Conservation (phyloP, 768 basidiomycete species). For the Zangia roseola region DNA sequence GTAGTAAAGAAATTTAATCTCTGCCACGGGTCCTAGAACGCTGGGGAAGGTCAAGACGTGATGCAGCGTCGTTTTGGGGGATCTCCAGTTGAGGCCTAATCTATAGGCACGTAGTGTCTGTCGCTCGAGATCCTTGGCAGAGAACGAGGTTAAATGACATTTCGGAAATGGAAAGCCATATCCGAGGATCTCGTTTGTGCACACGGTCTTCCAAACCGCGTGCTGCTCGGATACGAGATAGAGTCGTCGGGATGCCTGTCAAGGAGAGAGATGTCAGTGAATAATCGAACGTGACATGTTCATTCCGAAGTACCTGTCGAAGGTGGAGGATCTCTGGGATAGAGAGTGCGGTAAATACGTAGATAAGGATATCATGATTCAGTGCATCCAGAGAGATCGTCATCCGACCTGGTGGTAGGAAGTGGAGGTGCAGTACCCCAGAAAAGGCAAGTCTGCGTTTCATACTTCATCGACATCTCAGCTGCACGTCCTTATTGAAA, state of each 20-base stretch:
- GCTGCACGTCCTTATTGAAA: slow-evolving; percentile 6
- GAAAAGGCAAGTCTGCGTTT: slow-evolving; percentile 20
- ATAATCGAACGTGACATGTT: not conserved
- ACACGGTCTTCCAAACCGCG: slow-evolving; percentile 58
- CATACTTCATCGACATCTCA: not conserved
- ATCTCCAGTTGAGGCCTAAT: slow-evolving; percentile 52
- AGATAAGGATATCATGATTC: slow-evolving; percentile 40
- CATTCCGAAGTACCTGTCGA: slow-evolving; percentile 37
- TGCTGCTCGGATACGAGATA: slow-evolving; percentile 43
- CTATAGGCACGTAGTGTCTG: slow-evolving; percentile 43
- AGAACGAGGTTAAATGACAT: slow-evolving; percentile 34
- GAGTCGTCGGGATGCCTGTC: slow-evolving; percentile 53
- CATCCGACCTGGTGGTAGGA: slow-evolving; percentile 12
- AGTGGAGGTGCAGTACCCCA: not conserved
- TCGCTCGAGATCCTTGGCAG: slow-evolving; percentile 44
- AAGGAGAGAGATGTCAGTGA: not conserved
- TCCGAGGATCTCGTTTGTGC: slow-evolving; percentile 40
- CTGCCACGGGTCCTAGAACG: slow-evolving; percentile 45
- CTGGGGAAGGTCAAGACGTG: slow-evolving; percentile 21
- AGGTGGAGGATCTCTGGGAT: slow-evolving; percentile 42
- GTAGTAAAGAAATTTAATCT: slow-evolving; percentile 53
- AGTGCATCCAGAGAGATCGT: slow-evolving; percentile 21
- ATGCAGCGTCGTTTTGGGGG: slow-evolving; percentile 16
- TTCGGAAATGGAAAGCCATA: slow-evolving; percentile 52
- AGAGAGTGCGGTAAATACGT: slow-evolving; percentile 34